Percentiles rank a stretch among this genome's conserved stretches.
phyloP scores from a whole-genome alignment of 306 rosid species.

The Malus sylvestris region DNA sequence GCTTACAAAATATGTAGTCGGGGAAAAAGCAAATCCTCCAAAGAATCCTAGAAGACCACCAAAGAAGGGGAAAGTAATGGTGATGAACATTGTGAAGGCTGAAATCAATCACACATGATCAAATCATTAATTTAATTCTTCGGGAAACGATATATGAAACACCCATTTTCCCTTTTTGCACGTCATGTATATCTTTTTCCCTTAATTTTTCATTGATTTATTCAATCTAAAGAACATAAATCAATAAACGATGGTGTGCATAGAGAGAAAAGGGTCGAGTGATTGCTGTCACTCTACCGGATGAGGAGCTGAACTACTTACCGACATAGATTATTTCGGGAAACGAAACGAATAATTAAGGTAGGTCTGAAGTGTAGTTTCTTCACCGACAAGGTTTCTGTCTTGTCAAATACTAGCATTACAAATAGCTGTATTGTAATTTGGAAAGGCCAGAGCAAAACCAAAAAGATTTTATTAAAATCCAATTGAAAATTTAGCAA shows the following conservation, averaged over 20 bases:
- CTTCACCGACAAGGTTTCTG: conserved; percentile 55
- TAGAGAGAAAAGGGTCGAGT: no score
- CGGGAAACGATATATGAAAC: no score
- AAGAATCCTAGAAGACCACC: conserved; percentile 62
- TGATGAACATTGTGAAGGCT: conserved; percentile 72
- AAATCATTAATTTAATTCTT: background rate
- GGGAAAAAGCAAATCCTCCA: conserved; percentile 81
- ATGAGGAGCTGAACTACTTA: conserved; percentile 12
- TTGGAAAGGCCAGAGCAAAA: conserved; percentile 19
- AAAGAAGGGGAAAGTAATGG: conserved; percentile 65
- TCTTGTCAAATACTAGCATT: conserved; percentile 81
- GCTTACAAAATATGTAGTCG: conserved; percentile 74
- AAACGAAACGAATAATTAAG: conserved; percentile 32
- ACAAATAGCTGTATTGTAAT: conserved; percentile 44
- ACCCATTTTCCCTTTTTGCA: no score
- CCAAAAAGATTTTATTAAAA: background rate
- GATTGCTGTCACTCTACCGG: background rate
- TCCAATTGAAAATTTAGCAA: background rate
- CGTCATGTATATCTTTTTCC: no score
- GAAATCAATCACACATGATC: conserved; percentile 7
- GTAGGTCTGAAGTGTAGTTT: conserved; percentile 40
- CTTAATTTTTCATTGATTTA: no score
- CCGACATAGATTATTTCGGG: conserved; percentile 56
- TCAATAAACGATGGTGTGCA: no score
- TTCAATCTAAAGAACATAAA: no score